A percentile compares a stretch with the other conserved stretches of the same genome.
These are phyloP conservation scores for Trypanosoma melophagium DNA, from an alignment of 208 protist species.

Conservation along the genomic window DNA sequence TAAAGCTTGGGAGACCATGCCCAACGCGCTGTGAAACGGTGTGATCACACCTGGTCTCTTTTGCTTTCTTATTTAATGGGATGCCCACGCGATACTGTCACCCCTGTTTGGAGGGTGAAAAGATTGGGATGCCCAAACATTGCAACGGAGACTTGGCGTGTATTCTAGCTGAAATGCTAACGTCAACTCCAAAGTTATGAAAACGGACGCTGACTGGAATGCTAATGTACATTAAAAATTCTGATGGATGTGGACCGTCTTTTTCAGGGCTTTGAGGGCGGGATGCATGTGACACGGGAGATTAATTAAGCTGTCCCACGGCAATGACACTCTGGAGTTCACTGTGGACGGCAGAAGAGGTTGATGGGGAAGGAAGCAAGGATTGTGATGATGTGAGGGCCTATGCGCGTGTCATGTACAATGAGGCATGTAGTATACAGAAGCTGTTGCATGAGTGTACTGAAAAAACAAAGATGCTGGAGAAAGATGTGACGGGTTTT, in stretches of 20 bases:
- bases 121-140: too few relatives aligned
- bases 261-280: slow-evolving; percentile 32
- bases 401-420: slow-evolving; percentile 7
- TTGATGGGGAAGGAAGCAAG: not conserved
- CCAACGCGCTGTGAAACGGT: too few relatives aligned
- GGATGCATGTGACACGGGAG: slow-evolving; percentile 32
- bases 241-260: slow-evolving; percentile 48
- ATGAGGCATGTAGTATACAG: slow-evolving; percentile 38
- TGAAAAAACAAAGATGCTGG: slow-evolving; percentile 25
- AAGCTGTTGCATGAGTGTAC: slow-evolving; percentile 32
- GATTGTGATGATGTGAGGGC: not conserved
- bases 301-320: slow-evolving; percentile 34
- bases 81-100: too few relatives aligned
- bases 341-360: not conserved
- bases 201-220: too few relatives aligned
- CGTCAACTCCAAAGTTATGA: slow-evolving; percentile 39
- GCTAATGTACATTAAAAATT: too few relatives aligned
- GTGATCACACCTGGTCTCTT: too few relatives aligned
- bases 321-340: slow-evolving; percentile 35
- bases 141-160: too few relatives aligned
- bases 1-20: too few relatives aligned
- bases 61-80: too few relatives aligned
- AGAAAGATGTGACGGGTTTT: slow-evolving; percentile 37
- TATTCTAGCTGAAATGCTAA: slow-evolving; percentile 39
- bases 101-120: too few relatives aligned